Evolutionary conservation across 495 filamentous ascomycete genomes (phyloP), one percentile per base, ranked within the genome.

Genomic region (Daldinia loculata): DNA sequence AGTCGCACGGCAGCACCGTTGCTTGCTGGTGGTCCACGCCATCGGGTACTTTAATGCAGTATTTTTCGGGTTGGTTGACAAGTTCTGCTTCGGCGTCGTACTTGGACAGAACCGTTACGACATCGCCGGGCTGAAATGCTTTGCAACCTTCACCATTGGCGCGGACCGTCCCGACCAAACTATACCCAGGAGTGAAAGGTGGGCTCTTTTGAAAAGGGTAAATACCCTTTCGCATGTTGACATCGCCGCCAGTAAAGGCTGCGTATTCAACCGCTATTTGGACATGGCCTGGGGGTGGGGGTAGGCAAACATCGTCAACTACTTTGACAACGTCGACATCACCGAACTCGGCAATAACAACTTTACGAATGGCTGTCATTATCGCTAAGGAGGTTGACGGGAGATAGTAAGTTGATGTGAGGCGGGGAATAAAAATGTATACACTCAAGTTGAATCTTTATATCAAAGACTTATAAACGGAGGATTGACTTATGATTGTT

Each of bases 101-200:
- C 7, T 77, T 77, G 8, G 76, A 80, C 6, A 83, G 14, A 22
- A 75, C 77, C 8, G 74, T 69, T 3, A 83, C 81, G 9, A 80
- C 22, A 61, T 79, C 77, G 24, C 82, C 81, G 2, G 41, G 19
- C 14, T 70, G 29, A 67, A 79, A 79, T 22, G 63, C 64, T 1
- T n/a, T 61, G 69, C 72, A 67, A 14, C 65, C 73, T 9, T 69
- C 39, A 11, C 81, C 80, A 61, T 71, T 72, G 11, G 66, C 63
- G 41, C 52, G 58, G 22, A 83, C 76, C 17, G 64, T 74, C 30
- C 82, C 82, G 19, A 80, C 72, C n/a, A 82, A 58, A 50, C 67
- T 77, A 72, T 83, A 83, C 61, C 81, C 80, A 0, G 81, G 80
- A 0, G 81, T 83, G 4, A 84, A 66, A 3, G 82, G 81, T 1